These are phyloP conservation scores for Mycena galericulata DNA, from an alignment of 768 basidiomycete species.

Conservation along the genomic window DNA sequence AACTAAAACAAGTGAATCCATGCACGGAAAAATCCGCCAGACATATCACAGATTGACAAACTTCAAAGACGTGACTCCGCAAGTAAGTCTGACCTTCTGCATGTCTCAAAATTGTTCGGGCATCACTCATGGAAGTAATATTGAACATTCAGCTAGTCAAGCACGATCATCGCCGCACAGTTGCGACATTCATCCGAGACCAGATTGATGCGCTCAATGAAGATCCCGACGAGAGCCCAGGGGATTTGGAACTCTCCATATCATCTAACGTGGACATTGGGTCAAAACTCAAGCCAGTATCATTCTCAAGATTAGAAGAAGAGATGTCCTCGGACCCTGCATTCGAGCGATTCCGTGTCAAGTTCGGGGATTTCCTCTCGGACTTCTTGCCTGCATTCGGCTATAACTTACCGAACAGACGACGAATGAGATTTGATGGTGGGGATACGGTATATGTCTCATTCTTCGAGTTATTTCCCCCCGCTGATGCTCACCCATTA, in stretches of 20 bases:
- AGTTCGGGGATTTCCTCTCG: constrained; percentile 7
- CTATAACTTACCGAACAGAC: background rate
- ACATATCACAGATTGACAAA: constrained; percentile 32
- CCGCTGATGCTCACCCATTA: background rate
- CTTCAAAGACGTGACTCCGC: constrained; percentile 33
- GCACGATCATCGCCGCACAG: constrained; percentile 4
- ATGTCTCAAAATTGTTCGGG: background rate
- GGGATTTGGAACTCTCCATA: background rate
- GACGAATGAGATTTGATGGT: background rate
- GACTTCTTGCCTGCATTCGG: background rate
- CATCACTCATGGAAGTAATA: too few species aligned
- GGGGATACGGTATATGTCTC: background rate
- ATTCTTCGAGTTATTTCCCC: background rate
- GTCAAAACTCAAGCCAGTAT: background rate
- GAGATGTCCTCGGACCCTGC: background rate
- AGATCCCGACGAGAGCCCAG: background rate
- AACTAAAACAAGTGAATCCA: constrained; percentile 35
- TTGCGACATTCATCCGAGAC: constrained; percentile 9
- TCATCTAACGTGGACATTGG: constrained; percentile 6
- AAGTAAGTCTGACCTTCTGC: constrained; percentile 11
- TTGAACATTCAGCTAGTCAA: constrained; percentile 2
- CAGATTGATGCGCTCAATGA: constrained; percentile 7
- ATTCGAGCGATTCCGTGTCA: background rate
- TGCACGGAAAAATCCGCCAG: constrained; percentile 35
- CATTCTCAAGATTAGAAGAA: constrained; percentile 1